Evolutionary conservation across 768 basidiomycete genomes (phyloP).

Genomic region (Podaxis pistillaris): DNA sequence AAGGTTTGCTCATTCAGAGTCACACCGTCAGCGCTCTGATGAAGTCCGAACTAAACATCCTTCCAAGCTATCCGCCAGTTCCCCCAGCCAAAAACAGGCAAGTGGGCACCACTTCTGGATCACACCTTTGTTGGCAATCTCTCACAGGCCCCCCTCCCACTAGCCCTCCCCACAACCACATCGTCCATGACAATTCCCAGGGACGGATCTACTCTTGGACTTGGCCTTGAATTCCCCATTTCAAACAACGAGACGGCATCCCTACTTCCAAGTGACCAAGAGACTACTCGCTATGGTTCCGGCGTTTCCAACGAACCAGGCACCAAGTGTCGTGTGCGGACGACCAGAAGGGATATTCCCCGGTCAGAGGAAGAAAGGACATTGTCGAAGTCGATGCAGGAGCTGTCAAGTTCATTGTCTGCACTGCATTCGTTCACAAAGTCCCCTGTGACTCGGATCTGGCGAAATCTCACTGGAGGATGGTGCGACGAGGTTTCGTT

Average conservation of each 20-base stretch:
- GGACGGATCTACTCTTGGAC: background rate
- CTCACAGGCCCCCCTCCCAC: no score
- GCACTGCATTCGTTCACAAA: background rate
- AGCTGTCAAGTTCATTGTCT: background rate
- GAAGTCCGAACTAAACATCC: no score
- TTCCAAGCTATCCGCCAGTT: no score
- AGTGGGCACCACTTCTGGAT: no score
- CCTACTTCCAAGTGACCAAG: background rate
- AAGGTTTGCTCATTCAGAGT: no score
- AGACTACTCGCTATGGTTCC: background rate
- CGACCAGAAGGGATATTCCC: background rate
- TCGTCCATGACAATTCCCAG: background rate
- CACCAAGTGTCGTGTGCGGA: background rate
- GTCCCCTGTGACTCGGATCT: background rate
- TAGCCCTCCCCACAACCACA: background rate
- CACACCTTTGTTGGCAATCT: no score
- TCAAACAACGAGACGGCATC: background rate
- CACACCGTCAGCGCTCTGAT: no score
- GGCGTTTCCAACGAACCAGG: background rate
- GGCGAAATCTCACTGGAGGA: background rate
- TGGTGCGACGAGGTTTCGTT: constrained; percentile 21
- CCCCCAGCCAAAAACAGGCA: no score
- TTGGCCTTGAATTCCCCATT: background rate
- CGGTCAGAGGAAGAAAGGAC: background rate
- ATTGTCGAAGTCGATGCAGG: background rate